Base-by-base conservation (phyloP, 805 yeast genomes). In the Wickerhamomyces chambardii region DNA sequence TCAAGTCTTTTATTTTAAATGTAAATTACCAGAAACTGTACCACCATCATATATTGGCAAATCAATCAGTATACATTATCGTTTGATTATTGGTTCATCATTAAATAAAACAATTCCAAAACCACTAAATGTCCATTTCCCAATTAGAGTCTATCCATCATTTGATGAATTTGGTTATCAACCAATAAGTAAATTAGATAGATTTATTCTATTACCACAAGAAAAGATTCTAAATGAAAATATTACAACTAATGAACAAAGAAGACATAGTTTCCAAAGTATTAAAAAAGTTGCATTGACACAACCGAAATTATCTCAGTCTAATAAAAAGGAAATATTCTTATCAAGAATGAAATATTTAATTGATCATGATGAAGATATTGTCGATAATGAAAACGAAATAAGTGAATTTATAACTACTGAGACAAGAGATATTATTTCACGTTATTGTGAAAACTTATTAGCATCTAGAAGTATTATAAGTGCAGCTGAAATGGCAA, bases 31-130 rank as follows among this genome's bases (percentile, higher is more conserved):
- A 0, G 56, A 56, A 24, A 59, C 58, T 24, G 41, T 81, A 17
- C 82, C 86, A 0, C 86, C 92, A 1, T 63, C 76, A 4, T 80
- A 73, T 45, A 53, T 58, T 2, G 77, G 79, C 2, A 61, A 63
- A 22, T 66, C 83, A 1, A 51, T 79, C 9, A 65, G 64, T 15
- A 69, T 83, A 3, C 56, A 63, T 15, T 82, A 83, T 47, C 61
- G 63, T 26, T 53, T 81, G 29, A 72, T 78, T n/a, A 53, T 83
- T 17, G 89, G 86, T 5, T 68, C 73, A 24, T 79, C 53, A 33
- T 21, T 51, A 53, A 50, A 41, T 47, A 33, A 43, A 8, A 34
- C 39, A 16, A 28, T 51, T 8, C 63, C 68, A 1, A 49, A 48
- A 27, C 64, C 68, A 6, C 56, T 59, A 35, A 64, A 65, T 5